Evolutionary conservation across 129 eudicot genomes (phyloP), one percentile per base, ranked within the genome.

Genomic region (Daucus carota): DNA sequence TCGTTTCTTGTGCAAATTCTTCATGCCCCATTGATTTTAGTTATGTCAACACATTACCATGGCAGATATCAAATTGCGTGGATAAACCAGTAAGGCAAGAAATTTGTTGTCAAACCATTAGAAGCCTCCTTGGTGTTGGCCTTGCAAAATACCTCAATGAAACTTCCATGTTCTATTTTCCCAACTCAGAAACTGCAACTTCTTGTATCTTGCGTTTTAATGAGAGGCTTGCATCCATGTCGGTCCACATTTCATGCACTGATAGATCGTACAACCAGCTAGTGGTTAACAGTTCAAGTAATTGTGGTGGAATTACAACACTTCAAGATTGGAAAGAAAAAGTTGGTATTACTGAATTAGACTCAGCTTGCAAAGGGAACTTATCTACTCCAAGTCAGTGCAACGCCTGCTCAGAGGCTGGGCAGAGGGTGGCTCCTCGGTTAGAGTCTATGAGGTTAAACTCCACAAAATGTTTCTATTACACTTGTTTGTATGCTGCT

Each of bases 1-100:
- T 57, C 66, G 57, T 41, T 74, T 44, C 77, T 70, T 76, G 46
- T 31, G 60, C 85, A 50, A 54, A 62, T 17, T 83, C 85, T 11
- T 83, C 94, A n/a, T 78, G 97, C 70, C 89, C 96, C 48, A 87
- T 89, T 42, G 86, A 87, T 81, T 87, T 84, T 69, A 44, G 59
- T 59, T 92, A 92, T 38, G 89, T 92, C 5, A 36, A 54, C 63
- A 85, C 89, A 50, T 79, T 85, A 77, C 89, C 89, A 75, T 92
- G 96, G 97, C 81, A 87, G 69, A 59, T 80, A 6, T 82, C 92
- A 8, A 75, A 48, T 7, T 92, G 97, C 80, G 76, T 15, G 29
- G 38, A 78, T 38, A 70, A 67, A 13, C 67, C 79, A 20, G 70
- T 48, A 13, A 73, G 63, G 46, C 73, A 72, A 31, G 38, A 29